Evolutionary conservation across 73 alveolate species (phyloP), one percentile per base, ranked within the genome.

Genomic region (Paramecium sonneborni): DNA sequence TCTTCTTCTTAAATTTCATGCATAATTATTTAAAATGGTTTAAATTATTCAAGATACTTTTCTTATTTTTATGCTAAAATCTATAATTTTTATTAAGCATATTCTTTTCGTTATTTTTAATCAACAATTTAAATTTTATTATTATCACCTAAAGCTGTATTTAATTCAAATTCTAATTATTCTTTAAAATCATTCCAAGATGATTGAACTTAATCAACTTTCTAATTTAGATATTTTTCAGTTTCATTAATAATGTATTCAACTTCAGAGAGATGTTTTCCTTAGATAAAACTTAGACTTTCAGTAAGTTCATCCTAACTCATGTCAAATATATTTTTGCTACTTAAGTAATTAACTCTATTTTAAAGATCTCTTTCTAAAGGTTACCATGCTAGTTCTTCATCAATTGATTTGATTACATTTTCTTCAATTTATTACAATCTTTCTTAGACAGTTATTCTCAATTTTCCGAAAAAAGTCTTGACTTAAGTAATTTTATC

Each of bases 261-360:
- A 41, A 79, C 41, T 79, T 43, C 74, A 38, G 46, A 21, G 21
- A 32, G 18, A 24, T 79, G 72, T 79, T 79, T 79, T 20, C 90
- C 90, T 44, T 44, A 24, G 0, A 41, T 23, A 30, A 79, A 79
- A 30, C 34, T 39, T 24, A 79, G 11, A 23, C 44, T 43, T 21
- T 79, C 90, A 10, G 18, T 30, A 4, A 79, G 41, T 44, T 79
- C 90, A 12, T 39, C 56, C 24, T 46, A 39, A 4, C 55, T 79
- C 90, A 79, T 79, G n/a, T 79, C 90, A 46, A 79, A 79, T 18
- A 79, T 79, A 43, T 79, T 79, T 34, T 79, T 79, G 41, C 15
- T 43, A 24, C 62, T 30, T 34, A 79, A 46, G 20, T 23, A 38
- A 12, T 79, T 39, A 1, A 79, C 72, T 79, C 90, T 79, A 79